Base-by-base conservation (phyloP, 1,284 basidiomycete species). In the Stygiomarasmius scandens region DNA sequence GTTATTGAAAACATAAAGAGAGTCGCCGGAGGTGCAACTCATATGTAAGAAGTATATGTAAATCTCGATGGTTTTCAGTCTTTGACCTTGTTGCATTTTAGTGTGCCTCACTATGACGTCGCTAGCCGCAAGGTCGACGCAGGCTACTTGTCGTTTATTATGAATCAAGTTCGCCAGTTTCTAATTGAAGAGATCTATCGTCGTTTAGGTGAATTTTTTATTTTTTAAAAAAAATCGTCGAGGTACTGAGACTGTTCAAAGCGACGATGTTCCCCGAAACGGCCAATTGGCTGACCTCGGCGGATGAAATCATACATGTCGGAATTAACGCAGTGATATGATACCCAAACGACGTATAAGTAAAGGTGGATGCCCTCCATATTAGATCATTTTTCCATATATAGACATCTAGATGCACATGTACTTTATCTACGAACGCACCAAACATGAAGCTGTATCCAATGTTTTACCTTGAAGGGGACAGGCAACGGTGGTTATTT, bases 51-150 rank as follows among this genome's bases (percentile, higher is more conserved):
- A n/a, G 81, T 38, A 23, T 48, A 20, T 24, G 27, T 25, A 9
- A 24, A 24, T 16, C 36, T 24, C 22, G n/a, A n/a, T 27, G 38
- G 25, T 29, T 14, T 25, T 49, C 22, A n/a, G 2, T 29, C 11
- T 14, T 34, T 27, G 19, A 19, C n/a, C 43, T 38, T 5, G 45
- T 23, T 46, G 6, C 25, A 6, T 34, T 48, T 29, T 36, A 86
- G 85, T 50, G 77, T 85, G 2, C 86, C 86, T 0, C 80, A 84
- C 66, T 87, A 88, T 61, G 74, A 82, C 60, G 78, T 87, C 43
- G 68, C 77, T 25, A 82, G 82, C 62, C 55, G 52, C 19, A 66
- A 62, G 2, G 59, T 79, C 2, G 54, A 69, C 9, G 67, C 62
- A 14, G 71, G 75, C 0, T 65, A 66, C 32, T 38, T 76, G 1